phyloP scores from a whole-genome alignment of 305 asterid species.

The Fraxinus greggii region DNA sequence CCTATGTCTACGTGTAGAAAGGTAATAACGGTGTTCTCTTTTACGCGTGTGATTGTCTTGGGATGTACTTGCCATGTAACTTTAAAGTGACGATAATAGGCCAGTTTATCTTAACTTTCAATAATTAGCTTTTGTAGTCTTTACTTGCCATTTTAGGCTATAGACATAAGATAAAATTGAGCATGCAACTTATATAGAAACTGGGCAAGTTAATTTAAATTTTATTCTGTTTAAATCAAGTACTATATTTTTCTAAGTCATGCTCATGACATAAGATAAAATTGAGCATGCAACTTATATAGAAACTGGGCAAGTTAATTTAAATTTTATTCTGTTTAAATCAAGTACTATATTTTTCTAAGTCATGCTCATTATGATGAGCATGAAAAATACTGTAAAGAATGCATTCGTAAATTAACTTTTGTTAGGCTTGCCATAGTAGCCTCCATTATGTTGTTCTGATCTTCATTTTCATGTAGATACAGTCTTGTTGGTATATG shows the following conservation, averaged over 20 bases:
- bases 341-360: no score
- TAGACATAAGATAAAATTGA: not conserved
- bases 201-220: not conserved
- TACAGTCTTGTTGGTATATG: not conserved
- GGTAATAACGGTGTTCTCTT: constrained; percentile 40
- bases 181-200: constrained; percentile 1
- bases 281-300: not conserved
- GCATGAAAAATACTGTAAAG: not conserved
- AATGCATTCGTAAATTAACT: not conserved
- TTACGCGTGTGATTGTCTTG: not conserved
- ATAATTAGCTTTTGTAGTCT: not conserved
- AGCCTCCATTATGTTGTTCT: not conserved
- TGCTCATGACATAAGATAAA: not conserved
- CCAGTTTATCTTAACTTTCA: not conserved
- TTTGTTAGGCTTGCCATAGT: not conserved
- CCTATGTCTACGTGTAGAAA: constrained; percentile 97
- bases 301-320: not conserved
- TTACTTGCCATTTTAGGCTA: not conserved
- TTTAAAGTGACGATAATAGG: not conserved
- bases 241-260: not conserved
- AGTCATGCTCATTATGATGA: not conserved
- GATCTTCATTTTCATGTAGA: not conserved
- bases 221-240: not conserved
- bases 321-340: not conserved
- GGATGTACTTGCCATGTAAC: constrained; percentile 13